Evolutionary conservation across 208 protist species (phyloP).

Genomic region (Trypanosoma scelopori): DNA sequence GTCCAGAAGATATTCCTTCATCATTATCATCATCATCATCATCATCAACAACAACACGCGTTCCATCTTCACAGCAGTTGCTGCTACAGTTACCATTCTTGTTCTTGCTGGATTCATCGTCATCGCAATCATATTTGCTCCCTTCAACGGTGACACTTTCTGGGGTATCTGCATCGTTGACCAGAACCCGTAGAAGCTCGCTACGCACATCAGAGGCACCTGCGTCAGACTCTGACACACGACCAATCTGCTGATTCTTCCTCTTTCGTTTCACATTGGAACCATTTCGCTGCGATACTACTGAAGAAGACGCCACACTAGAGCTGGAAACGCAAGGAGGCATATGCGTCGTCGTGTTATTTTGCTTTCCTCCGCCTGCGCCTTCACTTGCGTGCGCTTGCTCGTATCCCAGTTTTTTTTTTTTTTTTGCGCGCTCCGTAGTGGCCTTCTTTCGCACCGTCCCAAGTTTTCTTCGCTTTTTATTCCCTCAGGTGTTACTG

Average conservation of each 20-base stretch:
- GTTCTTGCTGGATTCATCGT: too few species aligned
- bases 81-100: too few species aligned
- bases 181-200: too few species aligned
- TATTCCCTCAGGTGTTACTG: too few species aligned
- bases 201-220: too few species aligned
- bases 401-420: background rate
- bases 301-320: background rate
- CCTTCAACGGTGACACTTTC: too few species aligned
- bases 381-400: background rate
- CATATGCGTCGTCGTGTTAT: background rate
- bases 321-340: background rate
- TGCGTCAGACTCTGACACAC: background rate
- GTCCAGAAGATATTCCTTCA: too few species aligned
- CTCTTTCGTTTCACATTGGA: background rate
- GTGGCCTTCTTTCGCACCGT: too few species aligned
- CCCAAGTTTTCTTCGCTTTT: slow-evolving; percentile 10
- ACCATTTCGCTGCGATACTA: background rate
- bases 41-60: background rate
- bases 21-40: background rate
- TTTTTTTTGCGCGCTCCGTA: too few species aligned
- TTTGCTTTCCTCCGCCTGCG: background rate
- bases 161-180: too few species aligned
- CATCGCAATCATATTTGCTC: too few species aligned
- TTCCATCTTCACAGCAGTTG: too few species aligned
- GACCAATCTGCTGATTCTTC: background rate